Percentiles rank a stretch among this genome's conserved stretches.
Evolutionary conservation across 352 stramenopile species (phyloP).

Genomic region (Peronospora farinosa): DNA sequence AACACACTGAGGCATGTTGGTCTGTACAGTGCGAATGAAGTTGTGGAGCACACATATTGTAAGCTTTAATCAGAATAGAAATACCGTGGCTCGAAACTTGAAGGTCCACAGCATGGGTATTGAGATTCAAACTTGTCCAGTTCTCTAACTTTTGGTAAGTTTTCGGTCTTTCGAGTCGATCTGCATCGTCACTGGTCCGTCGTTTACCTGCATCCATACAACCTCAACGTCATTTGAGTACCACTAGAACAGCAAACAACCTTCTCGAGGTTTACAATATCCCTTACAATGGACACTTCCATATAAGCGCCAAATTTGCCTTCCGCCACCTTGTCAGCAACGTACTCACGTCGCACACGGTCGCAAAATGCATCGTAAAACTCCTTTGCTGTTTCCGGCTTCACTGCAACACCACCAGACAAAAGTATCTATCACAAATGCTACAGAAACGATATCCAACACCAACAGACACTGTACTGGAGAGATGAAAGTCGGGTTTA

Average conservation of each 20-base stretch:
- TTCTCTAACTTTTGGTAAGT: conserved; percentile 35
- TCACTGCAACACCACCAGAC: conserved; percentile 36
- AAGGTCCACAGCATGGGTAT: not conserved
- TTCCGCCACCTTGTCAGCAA: conserved; percentile 62
- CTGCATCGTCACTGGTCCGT: conserved; percentile 76
- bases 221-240: conserved; percentile 8
- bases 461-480: conserved; percentile 38
- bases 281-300: conserved; percentile 79
- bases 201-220: conserved; percentile 50
- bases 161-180: conserved; percentile 80
- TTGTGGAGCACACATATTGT: not conserved
- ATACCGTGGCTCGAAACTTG: not conserved
- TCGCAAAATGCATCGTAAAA: conserved; percentile 74
- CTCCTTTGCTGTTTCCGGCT: conserved; percentile 51
- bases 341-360: conserved; percentile 53
- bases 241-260: not conserved
- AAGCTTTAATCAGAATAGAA: not conserved
- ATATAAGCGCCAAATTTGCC: conserved; percentile 81
- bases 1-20: too few species aligned
- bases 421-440: not conserved
- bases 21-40: too few species aligned
- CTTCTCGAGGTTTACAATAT: not conserved
- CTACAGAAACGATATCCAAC: not conserved
- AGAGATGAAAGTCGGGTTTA: conserved; percentile 83
- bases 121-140: not conserved